Conservation (phyloP, 352 stramenopile genomes). For the Peronosclerospora sorghi region DNA sequence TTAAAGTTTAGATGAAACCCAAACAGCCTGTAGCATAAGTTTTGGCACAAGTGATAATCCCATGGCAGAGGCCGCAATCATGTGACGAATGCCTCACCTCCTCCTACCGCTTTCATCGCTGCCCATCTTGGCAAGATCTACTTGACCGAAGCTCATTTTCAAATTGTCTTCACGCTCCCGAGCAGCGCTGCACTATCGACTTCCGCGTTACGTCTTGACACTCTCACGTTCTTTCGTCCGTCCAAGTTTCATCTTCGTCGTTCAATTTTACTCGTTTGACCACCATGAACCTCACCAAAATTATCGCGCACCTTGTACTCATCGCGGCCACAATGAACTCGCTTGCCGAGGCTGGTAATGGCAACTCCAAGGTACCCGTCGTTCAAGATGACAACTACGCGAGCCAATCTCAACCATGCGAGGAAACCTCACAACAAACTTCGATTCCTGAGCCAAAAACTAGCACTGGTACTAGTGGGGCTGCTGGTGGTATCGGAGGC, state of each 20-base stretch:
- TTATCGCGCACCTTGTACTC: slow-evolving; percentile 19
- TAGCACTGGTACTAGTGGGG: not conserved
- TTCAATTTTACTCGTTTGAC: too few relatives aligned
- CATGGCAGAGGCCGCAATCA: too few relatives aligned
- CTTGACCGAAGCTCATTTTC: too few relatives aligned
- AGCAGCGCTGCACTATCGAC: too few relatives aligned
- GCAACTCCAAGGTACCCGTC: not conserved
- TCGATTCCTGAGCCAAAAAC: not conserved
- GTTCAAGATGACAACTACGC: not conserved
- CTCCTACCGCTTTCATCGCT: too few relatives aligned
- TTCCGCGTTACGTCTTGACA: slow-evolving; percentile 1
- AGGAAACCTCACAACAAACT: not conserved
- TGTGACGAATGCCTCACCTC: too few relatives aligned
- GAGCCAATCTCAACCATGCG: not conserved
- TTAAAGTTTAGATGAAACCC: too few relatives aligned
- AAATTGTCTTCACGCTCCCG: slow-evolving; percentile 9
- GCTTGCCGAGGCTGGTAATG: slow-evolving; percentile 11
- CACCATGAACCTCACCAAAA: slow-evolving; percentile 25
- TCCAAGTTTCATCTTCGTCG: slow-evolving; percentile 6
- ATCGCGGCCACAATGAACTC: slow-evolving; percentile 13
- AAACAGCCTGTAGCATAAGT: too few relatives aligned
- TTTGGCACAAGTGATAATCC: too few relatives aligned
- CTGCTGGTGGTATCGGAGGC: not conserved
- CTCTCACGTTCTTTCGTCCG: slow-evolving; percentile 7
- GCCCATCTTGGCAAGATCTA: too few relatives aligned